Base-by-base conservation (phyloP, 768 basidiomycete species). In the Coprinopsis strossmayeri region DNA sequence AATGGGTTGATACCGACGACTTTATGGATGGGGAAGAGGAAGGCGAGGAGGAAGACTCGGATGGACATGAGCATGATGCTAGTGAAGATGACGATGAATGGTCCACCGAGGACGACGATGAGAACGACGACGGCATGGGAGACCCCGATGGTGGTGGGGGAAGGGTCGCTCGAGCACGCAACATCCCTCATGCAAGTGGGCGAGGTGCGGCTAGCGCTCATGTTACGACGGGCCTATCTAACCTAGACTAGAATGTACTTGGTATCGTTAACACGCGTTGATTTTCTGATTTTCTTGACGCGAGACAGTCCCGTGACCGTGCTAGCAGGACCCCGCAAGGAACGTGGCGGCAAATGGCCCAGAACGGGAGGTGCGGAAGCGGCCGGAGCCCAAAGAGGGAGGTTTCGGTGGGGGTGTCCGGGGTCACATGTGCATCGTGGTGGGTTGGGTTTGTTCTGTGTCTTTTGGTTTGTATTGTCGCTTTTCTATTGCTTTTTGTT, bases 1-100 rank as follows among this genome's bases (percentile, higher is more conserved):
- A n/a, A n/a, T n/a, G n/a, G n/a, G n/a, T n/a, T 45, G 45, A 48
- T 1, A 50, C 48, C 2, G 55, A 50, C 3, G 37, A 46, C 10
- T 54, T 49, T 45, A 52, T 18, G 15, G 43, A 46, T 15, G 54
- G 35, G 1, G 54, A 48, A 5, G 55, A 49, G 41, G 53, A 53
- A 28, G 55, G 52, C 12, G 55, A 44, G 2, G 45, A 46, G 11
- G 25, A 32, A 3, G 43, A 32, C n/a, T 20, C 9, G 11, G 48
- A 44, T n/a, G 54, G 45, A 3, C 52, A 50, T 25, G 52, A 49
- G n/a, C 23, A 37, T 11, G 81, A 79, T 5, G 80, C 81, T 44
- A 78, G 76, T 5, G 69, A 64, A n/a, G 57, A 45, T 15, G 57
- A 51, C 18, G 55, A 40, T 2, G 53, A 46, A 18, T 17, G 1